Evolutionary conservation across 768 basidiomycete species (phyloP).

Genomic region (Multifurca ochricompacta): DNA sequence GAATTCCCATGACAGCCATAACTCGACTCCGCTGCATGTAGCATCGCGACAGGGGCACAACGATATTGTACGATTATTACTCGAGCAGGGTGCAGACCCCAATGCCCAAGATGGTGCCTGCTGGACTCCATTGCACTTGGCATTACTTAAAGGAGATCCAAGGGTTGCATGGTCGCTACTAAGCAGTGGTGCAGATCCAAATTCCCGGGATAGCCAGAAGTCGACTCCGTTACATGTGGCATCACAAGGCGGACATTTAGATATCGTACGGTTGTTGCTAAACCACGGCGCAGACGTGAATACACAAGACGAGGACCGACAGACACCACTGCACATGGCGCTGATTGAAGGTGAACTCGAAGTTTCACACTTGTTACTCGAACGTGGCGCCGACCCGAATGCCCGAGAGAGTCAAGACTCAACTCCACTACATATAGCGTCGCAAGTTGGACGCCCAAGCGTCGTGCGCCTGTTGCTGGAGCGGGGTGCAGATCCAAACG

Average conservation of each 20-base stretch:
- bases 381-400: neutral
- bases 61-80: neutral
- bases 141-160: neutral
- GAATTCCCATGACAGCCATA: neutral
- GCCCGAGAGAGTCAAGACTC: neutral
- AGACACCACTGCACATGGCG: neutral
- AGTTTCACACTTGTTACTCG: neutral
- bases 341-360: neutral
- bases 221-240: neutral
- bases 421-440: neutral
- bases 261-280: neutral
- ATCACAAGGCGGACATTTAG: neutral
- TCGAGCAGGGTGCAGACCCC: neutral
- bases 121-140: neutral
- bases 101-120: neutral
- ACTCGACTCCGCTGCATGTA: neutral
- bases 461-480: neutral
- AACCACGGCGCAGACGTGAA: neutral
- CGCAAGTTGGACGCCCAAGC: neutral
- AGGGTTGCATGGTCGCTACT: neutral
- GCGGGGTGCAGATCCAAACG: neutral
- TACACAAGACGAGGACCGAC: neutral
- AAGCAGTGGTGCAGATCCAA: neutral
- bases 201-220: neutral
- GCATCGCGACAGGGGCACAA: neutral